Evolutionary conservation across 352 stramenopile species (phyloP), one percentile per base, ranked within the genome.

Genomic region (Phytophthora litchii): DNA sequence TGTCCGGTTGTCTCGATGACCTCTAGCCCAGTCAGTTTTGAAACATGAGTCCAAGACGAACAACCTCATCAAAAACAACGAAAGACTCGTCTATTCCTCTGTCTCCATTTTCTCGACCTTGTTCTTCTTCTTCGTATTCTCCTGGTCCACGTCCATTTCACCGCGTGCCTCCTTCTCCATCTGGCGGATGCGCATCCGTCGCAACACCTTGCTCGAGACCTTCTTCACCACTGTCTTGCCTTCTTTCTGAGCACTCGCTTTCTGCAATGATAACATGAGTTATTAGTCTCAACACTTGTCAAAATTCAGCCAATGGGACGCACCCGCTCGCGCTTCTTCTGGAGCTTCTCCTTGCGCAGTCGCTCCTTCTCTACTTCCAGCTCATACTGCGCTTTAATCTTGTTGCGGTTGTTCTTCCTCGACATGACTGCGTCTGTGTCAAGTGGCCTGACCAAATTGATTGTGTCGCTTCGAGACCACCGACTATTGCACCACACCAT

Each of bases 301-400:
- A 5, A 27, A 5, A 27, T 27, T 27, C 20, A 44, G 10, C 9
- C 27, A 50, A 54, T 35, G 1, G 5, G n/a, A 56, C 58, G 50
- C 60, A 89, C 80, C 45, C 77, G 66, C 62, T 91, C 82, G 54
- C 80, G 82, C 64, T 86, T 90, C 69, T 86, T 87, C 55, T 64
- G 68, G 23, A 91, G 56, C 50, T 83, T 87, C 64, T 90, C 82
- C 72, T 90, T 89, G 63, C 71, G 76, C 43, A 80, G 64, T 44
- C 81, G 80, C 64, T 88, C 80, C 59, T 79, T 82, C 64, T 87
- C 80, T 51, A 89, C 80, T 66, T 91, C 82, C 37, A 88, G 66
- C 59, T 91, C 82, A 65, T 89, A 86, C 78, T 91, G 82, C 10
- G 82, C 80, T 67, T 91, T 89, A 51, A 90, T 88, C 52, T 88